Evolutionary conservation across 2,329 filamentous ascomycete species (phyloP), one percentile per base, ranked within the genome.

Genomic region (Microdochium paspali): DNA sequence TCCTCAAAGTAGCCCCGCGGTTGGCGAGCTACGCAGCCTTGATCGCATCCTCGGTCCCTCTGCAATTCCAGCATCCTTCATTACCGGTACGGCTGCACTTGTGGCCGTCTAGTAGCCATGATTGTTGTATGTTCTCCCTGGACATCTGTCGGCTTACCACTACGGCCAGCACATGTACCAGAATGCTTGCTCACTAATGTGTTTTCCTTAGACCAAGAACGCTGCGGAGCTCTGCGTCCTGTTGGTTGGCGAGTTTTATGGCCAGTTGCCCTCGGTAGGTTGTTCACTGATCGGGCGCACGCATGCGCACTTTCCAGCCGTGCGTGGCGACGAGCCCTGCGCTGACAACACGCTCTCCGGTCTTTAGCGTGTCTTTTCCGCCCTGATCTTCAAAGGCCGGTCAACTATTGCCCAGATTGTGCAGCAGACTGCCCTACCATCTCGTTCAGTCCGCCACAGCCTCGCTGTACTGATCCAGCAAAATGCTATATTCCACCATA

Each of bases 211-310:
- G 80, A 81, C 80, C 51, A 82, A 89, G 72, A 79, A 86, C 64
- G 77, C 86, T 56, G 82, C 85, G 61, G 88, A 96, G 79, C 87
- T 97, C 62, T 95, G 89, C 73, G 80, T 84, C 71, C 82, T 95
- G 63, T 78, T 96, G 53, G 84, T 97, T 53, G 83, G 90, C 62
- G 90, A 96, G 64, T 77, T 87, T 50, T 91, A 93, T 66, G 93
- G 93, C 62, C 87, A 95, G 70, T 81, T 97, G 50, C 89, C 90
- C 52, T 88, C 89, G 63, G 91, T 96, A 85, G 60, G 85, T 72
- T 46, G 21, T 25, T 10, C 23, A 6, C 35, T 5, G 18, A 6
- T 15, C 5, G 6, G 12, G 12, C 13, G 18, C 6, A 18, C 48
- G 47, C 53, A 48, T 50, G 47, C 47, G 50, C 39, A 45, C 26